These are phyloP conservation scores for Cytospora mali DNA, from an alignment of 2,329 filamentous ascomycete species.

Conservation along the genomic window DNA sequence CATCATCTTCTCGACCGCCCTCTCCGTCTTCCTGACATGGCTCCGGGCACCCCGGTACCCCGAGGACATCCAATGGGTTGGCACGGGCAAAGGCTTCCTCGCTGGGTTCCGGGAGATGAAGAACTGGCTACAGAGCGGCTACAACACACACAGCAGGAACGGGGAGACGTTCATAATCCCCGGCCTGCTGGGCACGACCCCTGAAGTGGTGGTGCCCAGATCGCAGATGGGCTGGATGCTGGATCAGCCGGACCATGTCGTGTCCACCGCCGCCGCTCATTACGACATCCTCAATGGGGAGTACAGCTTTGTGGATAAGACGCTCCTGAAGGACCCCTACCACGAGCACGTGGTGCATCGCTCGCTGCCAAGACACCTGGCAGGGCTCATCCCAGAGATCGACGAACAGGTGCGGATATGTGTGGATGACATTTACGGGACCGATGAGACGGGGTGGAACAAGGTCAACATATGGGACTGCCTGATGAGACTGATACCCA, in stretches of 20 bases:
- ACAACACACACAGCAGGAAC: conserved; percentile 44
- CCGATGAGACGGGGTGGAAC: conserved; percentile 40
- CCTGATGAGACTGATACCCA: conserved; percentile 46
- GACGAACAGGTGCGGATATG: conserved; percentile 44
- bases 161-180: conserved; percentile 47
- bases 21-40: conserved; percentile 17
- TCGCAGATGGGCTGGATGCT: conserved; percentile 50
- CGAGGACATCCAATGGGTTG: conserved; percentile 16
- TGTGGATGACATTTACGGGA: conserved; percentile 40
- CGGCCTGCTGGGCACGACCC: conserved; percentile 43
- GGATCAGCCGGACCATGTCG: conserved; percentile 47
- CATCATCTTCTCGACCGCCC: background rate
- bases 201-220: conserved; percentile 49
- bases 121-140: conserved; percentile 13
- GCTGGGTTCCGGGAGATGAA: conserved; percentile 14
- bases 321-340: conserved; percentile 41
- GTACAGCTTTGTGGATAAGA: conserved; percentile 47
- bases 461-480: conserved; percentile 49
- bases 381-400: conserved; percentile 43
- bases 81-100: conserved; percentile 17
- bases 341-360: conserved; percentile 48
- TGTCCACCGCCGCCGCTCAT: conserved; percentile 47
- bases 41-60: conserved; percentile 17
- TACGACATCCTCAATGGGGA: conserved; percentile 41
- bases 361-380: conserved; percentile 46